Evolutionary conservation across 345 rosid species (phyloP), one percentile per base, ranked within the genome.

Genomic region (Microcos paniculata): DNA sequence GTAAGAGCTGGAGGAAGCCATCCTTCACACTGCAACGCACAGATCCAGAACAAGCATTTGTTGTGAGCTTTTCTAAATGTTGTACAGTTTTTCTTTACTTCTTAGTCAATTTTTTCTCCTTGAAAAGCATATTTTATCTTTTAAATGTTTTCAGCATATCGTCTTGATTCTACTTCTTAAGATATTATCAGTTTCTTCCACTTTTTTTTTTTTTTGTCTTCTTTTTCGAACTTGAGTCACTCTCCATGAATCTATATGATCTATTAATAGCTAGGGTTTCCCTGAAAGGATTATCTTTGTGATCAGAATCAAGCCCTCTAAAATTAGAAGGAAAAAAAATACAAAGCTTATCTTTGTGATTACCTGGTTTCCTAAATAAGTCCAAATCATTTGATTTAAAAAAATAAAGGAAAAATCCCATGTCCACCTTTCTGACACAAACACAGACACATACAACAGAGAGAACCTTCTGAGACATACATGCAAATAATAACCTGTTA

Each of bases 1-100:
- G 94, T 92, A 92, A 38, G 98, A 86, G 87, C 90, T 92, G 63
- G 92, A 78, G 51, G 94, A 89, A 31, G 96, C 91, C 84, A 88
- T 85, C 55, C 62, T 43, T 51, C 30, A 2, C 38, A 40, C 77
- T 75, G 74, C 73, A 63, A 2, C 70, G 55, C 48, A 62, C 48
- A 46, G 45, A 80, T n/a, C 48, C 72, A 73, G 31, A 73, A 66
- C 75, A 75, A 76, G 8, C 55, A 71, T 33, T 65, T 61, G 5
- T 75, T 26, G 75, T 83, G 77, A 78, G 82, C 42, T 28, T 64
- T 55, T 71, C 62, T 71, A 6, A 80, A 51, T 70, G 6, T 28
- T 16, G 30, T 21, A 49, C 26, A 66, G 24, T 19, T 23, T 53
- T 52, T 8, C 52, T 70, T 62, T 45, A 40, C 1, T 45, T 74